These are phyloP conservation scores for Candida gigantensis DNA, from an alignment of 1,139 yeast genomes.

Conservation along the genomic window DNA sequence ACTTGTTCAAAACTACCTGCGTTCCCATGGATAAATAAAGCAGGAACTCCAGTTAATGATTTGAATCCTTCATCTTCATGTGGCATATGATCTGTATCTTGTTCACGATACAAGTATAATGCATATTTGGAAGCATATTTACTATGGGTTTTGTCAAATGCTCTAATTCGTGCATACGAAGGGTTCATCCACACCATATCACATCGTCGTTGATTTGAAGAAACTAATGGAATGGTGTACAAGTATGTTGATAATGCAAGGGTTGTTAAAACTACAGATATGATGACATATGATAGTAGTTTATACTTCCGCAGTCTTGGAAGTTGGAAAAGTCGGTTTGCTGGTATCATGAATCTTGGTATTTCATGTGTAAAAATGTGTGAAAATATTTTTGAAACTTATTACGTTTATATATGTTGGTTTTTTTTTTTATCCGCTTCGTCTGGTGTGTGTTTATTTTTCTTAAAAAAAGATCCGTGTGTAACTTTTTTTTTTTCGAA, in stretches of 20 bases:
- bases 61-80: slow-evolving; percentile 23
- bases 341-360: neutral
- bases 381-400: neutral
- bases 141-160: slow-evolving; percentile 72
- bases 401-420: neutral
- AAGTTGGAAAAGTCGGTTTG: slow-evolving; percentile 3
- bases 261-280: neutral
- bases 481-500: too few relatives aligned
- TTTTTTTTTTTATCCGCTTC: too few relatives aligned
- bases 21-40: slow-evolving; percentile 92
- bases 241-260: slow-evolving; percentile 6
- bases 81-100: slow-evolving; percentile 59
- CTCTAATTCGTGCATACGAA: slow-evolving; percentile 69
- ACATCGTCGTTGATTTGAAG: slow-evolving; percentile 47
- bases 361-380: too few relatives aligned
- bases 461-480: too few relatives aligned
- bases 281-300: neutral
- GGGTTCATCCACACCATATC: slow-evolving; percentile 72
- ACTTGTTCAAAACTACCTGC: slow-evolving; percentile 94
- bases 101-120: slow-evolving; percentile 76
- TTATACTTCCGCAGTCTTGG: slow-evolving; percentile 6
- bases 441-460: too few relatives aligned
- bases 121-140: slow-evolving; percentile 78
- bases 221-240: slow-evolving; percentile 14
- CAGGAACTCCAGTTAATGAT: slow-evolving; percentile 69